Conservation (phyloP, 1,139 yeast genomes). For the Pichia sp. region DNA sequence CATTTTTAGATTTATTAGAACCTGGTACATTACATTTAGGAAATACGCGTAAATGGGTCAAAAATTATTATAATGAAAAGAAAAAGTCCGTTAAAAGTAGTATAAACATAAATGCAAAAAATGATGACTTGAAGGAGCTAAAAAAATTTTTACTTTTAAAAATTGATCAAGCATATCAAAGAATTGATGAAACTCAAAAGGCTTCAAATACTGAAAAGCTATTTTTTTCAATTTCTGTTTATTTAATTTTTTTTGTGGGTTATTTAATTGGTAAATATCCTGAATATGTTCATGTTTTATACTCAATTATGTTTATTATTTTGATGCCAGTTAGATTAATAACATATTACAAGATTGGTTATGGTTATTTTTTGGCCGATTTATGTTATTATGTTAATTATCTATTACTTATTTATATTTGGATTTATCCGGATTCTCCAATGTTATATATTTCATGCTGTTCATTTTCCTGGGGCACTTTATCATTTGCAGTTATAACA, state of each 20-base stretch:
- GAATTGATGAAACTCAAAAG: slow-evolving; percentile 45
- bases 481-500: slow-evolving; percentile 89
- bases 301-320: slow-evolving; percentile 53
- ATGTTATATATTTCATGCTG: slow-evolving; percentile 75
- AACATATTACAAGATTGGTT: slow-evolving; percentile 71
- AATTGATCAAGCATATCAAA: slow-evolving; percentile 52
- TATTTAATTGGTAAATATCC: slow-evolving; percentile 76
- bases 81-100: slow-evolving; percentile 9
- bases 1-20: slow-evolving; percentile 34
- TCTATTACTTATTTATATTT: slow-evolving; percentile 61
- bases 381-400: slow-evolving; percentile 86
- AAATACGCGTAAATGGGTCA: slow-evolving; percentile 19
- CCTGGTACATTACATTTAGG: slow-evolving; percentile 28
- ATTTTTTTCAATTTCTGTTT: slow-evolving; percentile 71
- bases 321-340: slow-evolving; percentile 83
- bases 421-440: slow-evolving; percentile 74
- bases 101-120: slow-evolving; percentile 10
- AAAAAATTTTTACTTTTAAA: slow-evolving; percentile 29
- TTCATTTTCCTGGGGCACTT: slow-evolving; percentile 81
- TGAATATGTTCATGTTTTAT: slow-evolving; percentile 65
- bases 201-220: slow-evolving; percentile 71
- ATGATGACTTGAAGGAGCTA: slow-evolving; percentile 29
- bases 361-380: slow-evolving; percentile 87
- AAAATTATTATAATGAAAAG: slow-evolving; percentile 17
- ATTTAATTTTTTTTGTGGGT: slow-evolving; percentile 65